Evolutionary conservation across 2,329 filamentous ascomycete genomes (phyloP).

Genomic region (Emmonsiellopsis sp.): DNA sequence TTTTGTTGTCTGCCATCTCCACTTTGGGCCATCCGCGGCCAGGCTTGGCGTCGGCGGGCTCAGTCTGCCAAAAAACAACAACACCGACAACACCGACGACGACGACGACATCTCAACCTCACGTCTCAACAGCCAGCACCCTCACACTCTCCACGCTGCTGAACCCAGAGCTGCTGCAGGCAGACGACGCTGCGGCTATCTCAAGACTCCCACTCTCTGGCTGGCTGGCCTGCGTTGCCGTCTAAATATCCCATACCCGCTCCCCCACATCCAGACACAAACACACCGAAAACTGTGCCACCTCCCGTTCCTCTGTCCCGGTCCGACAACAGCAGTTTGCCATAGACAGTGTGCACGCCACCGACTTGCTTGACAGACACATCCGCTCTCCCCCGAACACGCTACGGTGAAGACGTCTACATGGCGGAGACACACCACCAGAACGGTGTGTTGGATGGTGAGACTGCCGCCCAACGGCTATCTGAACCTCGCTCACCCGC

Average conservation of each 20-base stretch:
- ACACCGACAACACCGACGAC: too few relatives aligned
- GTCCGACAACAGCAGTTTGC: neutral
- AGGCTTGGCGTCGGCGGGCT: too few relatives aligned
- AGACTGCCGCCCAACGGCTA: neutral
- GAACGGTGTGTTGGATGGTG: conserved; percentile 2
- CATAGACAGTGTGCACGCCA: neutral
- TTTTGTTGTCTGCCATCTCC: too few relatives aligned
- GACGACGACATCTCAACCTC: too few relatives aligned
- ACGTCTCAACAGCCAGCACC: too few relatives aligned
- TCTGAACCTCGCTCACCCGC: neutral
- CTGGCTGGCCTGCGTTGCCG: neutral
- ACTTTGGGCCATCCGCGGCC: too few relatives aligned
- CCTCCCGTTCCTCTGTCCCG: neutral
- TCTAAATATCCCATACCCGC: neutral
- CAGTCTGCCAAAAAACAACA: too few relatives aligned
- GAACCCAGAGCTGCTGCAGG: too few relatives aligned
- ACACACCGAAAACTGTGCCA: conserved; percentile 2
- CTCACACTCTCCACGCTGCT: too few relatives aligned
- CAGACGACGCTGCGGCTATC: too few relatives aligned
- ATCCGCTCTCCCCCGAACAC: neutral
- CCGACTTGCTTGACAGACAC: neutral
- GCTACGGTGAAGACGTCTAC: neutral
- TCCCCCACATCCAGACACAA: neutral
- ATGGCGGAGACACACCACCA: neutral
- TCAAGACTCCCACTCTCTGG: neutral